Percentiles rank a stretch among this genome's conserved stretches.
phyloP scores from a whole-genome alignment of 2,329 filamentous ascomycete genomes.

The Akanthomyces lecanii region DNA sequence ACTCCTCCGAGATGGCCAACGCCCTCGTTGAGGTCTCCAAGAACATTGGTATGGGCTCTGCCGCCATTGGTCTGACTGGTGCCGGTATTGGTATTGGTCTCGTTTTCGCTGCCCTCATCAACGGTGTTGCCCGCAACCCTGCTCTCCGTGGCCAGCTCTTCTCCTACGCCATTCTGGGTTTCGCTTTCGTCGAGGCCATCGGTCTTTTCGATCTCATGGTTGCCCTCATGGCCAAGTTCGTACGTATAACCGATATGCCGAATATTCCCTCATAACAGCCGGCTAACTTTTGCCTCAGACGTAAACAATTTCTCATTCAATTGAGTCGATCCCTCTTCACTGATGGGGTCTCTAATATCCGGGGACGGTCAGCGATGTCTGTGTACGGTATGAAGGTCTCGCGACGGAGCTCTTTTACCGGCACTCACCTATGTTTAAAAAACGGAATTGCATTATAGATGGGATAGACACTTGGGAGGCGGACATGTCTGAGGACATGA shows the following conservation, averaged over 20 bases:
- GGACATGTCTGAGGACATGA: constrained; percentile 30
- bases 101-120: constrained; percentile 85
- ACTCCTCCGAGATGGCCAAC: constrained; percentile 84
- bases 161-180: constrained; percentile 90
- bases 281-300: constrained; percentile 26
- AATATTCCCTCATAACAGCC: constrained; percentile 10
- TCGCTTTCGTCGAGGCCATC: constrained; percentile 91
- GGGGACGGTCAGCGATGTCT: constrained; percentile 19
- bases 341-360: constrained; percentile 17
- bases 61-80: constrained; percentile 88
- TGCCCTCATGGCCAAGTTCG: constrained; percentile 91
- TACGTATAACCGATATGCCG: constrained; percentile 41
- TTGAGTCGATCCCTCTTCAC: constrained; percentile 16
- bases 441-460: constrained; percentile 19
- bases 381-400: constrained; percentile 14
- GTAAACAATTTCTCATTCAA: constrained; percentile 31
- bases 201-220: constrained; percentile 87
- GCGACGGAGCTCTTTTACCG: constrained; percentile 8
- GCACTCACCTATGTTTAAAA: constrained; percentile 17
- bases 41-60: constrained; percentile 85
- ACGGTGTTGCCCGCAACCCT: constrained; percentile 89
- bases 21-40: constrained; percentile 87
- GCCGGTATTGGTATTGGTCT: constrained; percentile 94
- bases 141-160: constrained; percentile 93
- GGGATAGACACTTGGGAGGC: constrained; percentile 18